These are phyloP conservation scores for Ceratopteris richardii DNA, from an alignment of 75 land plant genomes.

Conservation along the genomic window DNA sequence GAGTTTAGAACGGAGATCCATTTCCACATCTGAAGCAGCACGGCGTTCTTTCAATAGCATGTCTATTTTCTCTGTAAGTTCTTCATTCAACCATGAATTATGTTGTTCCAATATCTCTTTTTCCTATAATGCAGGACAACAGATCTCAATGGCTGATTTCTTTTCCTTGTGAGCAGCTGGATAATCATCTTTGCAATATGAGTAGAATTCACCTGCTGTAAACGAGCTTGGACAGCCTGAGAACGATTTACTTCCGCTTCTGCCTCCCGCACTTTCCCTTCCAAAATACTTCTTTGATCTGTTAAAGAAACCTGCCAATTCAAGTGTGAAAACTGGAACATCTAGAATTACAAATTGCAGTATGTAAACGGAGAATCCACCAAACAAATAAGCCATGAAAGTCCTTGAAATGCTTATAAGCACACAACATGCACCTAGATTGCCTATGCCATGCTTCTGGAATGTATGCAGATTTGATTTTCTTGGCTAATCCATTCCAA, in stretches of 20 bases:
- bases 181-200: neutral
- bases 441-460: no score
- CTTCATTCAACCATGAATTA: constrained; percentile 85
- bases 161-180: no score
- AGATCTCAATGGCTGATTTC: no score
- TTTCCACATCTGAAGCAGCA: constrained; percentile 42
- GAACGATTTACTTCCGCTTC: constrained; percentile 59
- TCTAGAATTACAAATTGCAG: neutral
- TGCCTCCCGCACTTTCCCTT: constrained; percentile 47
- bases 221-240: constrained; percentile 49
- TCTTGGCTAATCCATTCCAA: no score
- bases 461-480: no score
- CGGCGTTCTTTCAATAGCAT: constrained; percentile 51
- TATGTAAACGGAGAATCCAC: neutral
- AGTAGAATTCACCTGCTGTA: constrained; percentile 44
- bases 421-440: no score
- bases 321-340: constrained; percentile 1
- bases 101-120: constrained; percentile 83
- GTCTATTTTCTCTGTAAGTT: constrained; percentile 59
- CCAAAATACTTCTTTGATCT: constrained; percentile 44
- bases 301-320: constrained; percentile 57
- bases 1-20: constrained; percentile 62
- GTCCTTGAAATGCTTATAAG: no score
- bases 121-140: constrained; percentile 40
- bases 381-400: neutral